Percentiles rank a stretch among this genome's conserved stretches.
Evolutionary conservation across 2,329 filamentous ascomycete species (phyloP).

Genomic region (Ophiobolus disseminans): DNA sequence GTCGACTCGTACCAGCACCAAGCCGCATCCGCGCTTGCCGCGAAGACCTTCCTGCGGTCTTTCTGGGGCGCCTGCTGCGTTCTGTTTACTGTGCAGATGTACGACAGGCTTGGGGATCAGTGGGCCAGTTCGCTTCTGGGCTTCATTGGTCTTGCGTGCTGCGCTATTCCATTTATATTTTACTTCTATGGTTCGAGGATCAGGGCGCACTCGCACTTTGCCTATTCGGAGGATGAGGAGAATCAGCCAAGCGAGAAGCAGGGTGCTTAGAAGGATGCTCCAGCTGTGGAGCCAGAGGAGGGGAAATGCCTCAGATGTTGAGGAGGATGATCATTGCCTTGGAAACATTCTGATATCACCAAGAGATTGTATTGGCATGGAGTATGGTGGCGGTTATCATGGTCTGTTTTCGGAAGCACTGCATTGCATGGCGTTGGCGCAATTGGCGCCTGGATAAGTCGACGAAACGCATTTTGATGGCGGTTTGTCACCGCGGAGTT

Average conservation of each 20-base stretch:
- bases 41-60: slow-evolving; percentile 79
- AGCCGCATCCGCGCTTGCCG: slow-evolving; percentile 80
- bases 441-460: neutral
- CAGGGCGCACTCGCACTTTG: slow-evolving; percentile 72
- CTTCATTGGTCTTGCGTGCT: slow-evolving; percentile 78
- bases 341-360: neutral
- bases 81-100: slow-evolving; percentile 82
- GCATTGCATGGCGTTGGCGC: slow-evolving; percentile 19
- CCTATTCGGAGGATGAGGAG: slow-evolving; percentile 68
- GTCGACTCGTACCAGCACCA: slow-evolving; percentile 74
- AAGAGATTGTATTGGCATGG: neutral
- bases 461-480: neutral
- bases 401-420: slow-evolving; percentile 4
- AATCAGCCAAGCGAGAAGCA: slow-evolving; percentile 33
- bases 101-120: slow-evolving; percentile 68
- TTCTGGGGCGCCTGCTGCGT: slow-evolving; percentile 82
- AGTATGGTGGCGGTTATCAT: slow-evolving; percentile 3
- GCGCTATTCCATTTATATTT: slow-evolving; percentile 82
- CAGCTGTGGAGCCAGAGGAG: too few relatives aligned
- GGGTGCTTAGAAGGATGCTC: slow-evolving; percentile 16
- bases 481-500: neutral
- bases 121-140: slow-evolving; percentile 78
- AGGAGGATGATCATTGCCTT: neutral
- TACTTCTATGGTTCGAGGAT: slow-evolving; percentile 78
- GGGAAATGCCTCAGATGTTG: too few relatives aligned